Base-by-base conservation (phyloP, 768 basidiomycete genomes). In the Suillus hirtellus region DNA sequence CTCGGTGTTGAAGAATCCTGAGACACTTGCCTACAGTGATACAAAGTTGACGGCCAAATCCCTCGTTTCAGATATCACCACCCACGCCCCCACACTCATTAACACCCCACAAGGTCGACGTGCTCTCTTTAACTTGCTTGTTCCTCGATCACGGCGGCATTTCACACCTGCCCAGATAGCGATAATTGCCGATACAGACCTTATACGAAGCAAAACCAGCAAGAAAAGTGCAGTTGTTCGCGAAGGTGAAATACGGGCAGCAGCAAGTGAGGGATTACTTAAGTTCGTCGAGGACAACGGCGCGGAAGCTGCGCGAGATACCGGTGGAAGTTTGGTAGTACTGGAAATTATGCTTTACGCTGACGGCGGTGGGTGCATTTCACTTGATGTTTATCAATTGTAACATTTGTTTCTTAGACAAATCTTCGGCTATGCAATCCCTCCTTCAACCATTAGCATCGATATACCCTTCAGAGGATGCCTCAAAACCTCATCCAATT, bases 21-120 rank as follows among this genome's bases (percentile, higher is more conserved):
- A 61, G 31, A n/a, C 21, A 5, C 19, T 21, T 35, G 59, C 44
- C 60, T 43, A 2, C 70, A 95, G 93, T 68, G 95, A 98, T 72
- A 98, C 95, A 2, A 98, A 96, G 78, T 83, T 96, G 50, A 84
- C 91, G 40, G 81, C 86, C 15, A 96, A 96, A 78, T 86, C 88
- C 0, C 78, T 98, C 42, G 81, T 96, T 1, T 75, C 87, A 1
- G 87, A 90, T 60, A 88, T 96, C 58, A 85, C 83, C 24, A 72
- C 81, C 0, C 76, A 84, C 44, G 84, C 87, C 7, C 75, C 84
- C 27, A 84, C 83, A 14, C 79, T 95, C 6, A 84, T 85, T 67
- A 68, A 76, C 17, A 84, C 80, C 46, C 77, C 88, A 21, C 89
- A 93, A 79, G 95, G 95, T 43, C 88, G 95, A 47, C 85, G 94